phyloP scores from a whole-genome alignment of 2,329 filamentous ascomycete genomes.

The Diaporthe humulicola region DNA sequence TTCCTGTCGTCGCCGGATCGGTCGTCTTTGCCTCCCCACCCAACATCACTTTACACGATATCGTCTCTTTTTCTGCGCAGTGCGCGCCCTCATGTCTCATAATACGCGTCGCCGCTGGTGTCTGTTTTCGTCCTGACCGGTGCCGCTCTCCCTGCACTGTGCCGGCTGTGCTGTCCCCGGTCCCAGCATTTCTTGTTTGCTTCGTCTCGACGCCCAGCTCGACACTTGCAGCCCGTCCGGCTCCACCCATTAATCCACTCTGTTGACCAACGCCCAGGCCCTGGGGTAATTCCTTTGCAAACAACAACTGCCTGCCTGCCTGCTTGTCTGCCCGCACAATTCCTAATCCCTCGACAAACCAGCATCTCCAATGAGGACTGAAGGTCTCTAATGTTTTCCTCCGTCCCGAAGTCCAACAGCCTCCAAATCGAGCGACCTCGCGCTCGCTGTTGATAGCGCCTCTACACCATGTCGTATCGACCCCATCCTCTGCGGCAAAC shows the following conservation, averaged over 20 bases:
- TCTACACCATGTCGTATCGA: slow-evolving; percentile 65
- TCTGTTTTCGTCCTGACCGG: slow-evolving; percentile 28
- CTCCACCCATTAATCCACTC: slow-evolving; percentile 36
- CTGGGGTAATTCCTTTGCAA: slow-evolving; percentile 27
- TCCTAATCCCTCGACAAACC: background rate
- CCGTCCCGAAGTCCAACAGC: slow-evolving; percentile 28
- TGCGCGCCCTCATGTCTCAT: slow-evolving; percentile 35
- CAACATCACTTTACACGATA: slow-evolving; percentile 13
- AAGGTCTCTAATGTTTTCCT: slow-evolving; percentile 34
- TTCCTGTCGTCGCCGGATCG: slow-evolving; percentile 18
- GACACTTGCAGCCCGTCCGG: slow-evolving; percentile 20
- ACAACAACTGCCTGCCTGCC: background rate
- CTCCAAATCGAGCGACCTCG: slow-evolving; percentile 33
- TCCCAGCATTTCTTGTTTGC: slow-evolving; percentile 33
- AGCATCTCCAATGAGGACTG: slow-evolving; percentile 27
- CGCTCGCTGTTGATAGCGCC: slow-evolving; percentile 33
- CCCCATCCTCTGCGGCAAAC: slow-evolving; percentile 71
- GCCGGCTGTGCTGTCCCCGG: slow-evolving; percentile 9
- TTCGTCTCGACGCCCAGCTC: slow-evolving; percentile 30
- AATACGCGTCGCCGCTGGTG: slow-evolving; percentile 13
- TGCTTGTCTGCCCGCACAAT: background rate
- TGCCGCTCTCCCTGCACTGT: slow-evolving; percentile 22
- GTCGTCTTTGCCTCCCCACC: slow-evolving; percentile 4
- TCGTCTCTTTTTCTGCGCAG: slow-evolving; percentile 31
- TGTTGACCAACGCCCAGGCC: slow-evolving; percentile 34